Percentiles rank a stretch among this genome's conserved stretches.
Conservation (phyloP, 208 protist genomes). For the Crithidia fasciculata region DNA sequence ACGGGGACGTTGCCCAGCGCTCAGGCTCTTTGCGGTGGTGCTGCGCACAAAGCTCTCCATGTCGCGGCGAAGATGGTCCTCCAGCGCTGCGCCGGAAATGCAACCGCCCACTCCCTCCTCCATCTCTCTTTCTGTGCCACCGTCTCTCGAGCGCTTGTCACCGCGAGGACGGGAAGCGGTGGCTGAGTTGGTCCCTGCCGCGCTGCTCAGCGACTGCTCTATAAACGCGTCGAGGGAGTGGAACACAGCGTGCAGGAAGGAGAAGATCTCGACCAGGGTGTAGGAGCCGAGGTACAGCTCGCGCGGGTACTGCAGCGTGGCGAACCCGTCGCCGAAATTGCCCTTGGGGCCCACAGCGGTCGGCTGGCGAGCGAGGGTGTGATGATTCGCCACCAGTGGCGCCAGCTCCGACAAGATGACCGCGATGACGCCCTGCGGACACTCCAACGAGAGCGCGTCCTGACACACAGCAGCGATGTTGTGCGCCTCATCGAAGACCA, state of each 20-base stretch:
- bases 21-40: no score
- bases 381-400: slow-evolving; percentile 39
- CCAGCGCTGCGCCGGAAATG: slow-evolving; percentile 11
- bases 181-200: background rate
- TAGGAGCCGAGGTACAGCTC: slow-evolving; percentile 71
- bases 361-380: slow-evolving; percentile 6
- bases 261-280: slow-evolving; percentile 62
- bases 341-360: background rate
- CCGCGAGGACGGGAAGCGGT: background rate
- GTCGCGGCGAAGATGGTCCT: slow-evolving; percentile 15
- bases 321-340: background rate
- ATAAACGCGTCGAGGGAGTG: slow-evolving; percentile 38
- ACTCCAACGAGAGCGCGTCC: slow-evolving; percentile 67
- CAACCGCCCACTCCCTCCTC: background rate
- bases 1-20: no score
- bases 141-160: slow-evolving; percentile 15
- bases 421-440: slow-evolving; percentile 31
- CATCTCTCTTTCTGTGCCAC: background rate
- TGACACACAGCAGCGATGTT: slow-evolving; percentile 88
- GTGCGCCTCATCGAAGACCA: slow-evolving; percentile 98
- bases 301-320: slow-evolving; percentile 49
- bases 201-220: background rate
- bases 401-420: slow-evolving; percentile 58
- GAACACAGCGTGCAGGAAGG: slow-evolving; percentile 54
- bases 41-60: slow-evolving; percentile 19